Evolutionary conservation across 257 asterid genomes (phyloP).

Genomic region (Linaria vulgaris): DNA sequence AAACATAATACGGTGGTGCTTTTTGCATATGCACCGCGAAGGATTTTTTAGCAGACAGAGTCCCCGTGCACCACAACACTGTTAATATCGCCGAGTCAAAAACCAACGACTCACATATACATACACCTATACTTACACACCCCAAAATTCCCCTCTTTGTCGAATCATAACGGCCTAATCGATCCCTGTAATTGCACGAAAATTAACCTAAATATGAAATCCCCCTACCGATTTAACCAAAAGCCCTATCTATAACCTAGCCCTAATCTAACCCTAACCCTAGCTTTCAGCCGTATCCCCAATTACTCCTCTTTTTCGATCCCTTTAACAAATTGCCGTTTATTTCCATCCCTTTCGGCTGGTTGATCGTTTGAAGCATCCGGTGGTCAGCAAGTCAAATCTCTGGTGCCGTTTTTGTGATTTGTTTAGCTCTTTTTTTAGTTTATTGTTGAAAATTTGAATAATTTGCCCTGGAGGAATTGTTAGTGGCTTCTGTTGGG

Average conservation of each 20-base stretch:
- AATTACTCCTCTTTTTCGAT: constrained; percentile 16
- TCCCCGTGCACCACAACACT: background rate
- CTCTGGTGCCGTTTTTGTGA: background rate
- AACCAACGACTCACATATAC: constrained; percentile 24
- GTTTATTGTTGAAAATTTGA: background rate
- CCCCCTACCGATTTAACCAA: constrained; percentile 34
- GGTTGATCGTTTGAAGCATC: constrained; percentile 33
- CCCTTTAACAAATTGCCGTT: constrained; percentile 13
- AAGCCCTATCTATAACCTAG: constrained; percentile 35
- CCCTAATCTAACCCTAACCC: constrained; percentile 26
- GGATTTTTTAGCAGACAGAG: no score
- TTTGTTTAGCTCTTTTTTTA: background rate
- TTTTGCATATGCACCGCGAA: no score
- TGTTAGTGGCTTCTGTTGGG: background rate
- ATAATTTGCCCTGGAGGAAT: background rate
- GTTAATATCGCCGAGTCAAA: constrained; percentile 20
- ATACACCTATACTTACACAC: constrained; percentile 11
- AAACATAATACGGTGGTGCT: no score
- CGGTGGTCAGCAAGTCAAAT: constrained; percentile 12
- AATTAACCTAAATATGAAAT: constrained; percentile 32
- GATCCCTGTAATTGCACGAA: constrained; percentile 3
- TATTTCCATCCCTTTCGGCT: constrained; percentile 32
- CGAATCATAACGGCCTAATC: background rate
- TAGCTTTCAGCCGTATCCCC: constrained; percentile 34
- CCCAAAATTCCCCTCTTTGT: background rate